Evolutionary conservation across 441 rosid genomes (phyloP).

Genomic region (Eutrema salsugineum): DNA sequence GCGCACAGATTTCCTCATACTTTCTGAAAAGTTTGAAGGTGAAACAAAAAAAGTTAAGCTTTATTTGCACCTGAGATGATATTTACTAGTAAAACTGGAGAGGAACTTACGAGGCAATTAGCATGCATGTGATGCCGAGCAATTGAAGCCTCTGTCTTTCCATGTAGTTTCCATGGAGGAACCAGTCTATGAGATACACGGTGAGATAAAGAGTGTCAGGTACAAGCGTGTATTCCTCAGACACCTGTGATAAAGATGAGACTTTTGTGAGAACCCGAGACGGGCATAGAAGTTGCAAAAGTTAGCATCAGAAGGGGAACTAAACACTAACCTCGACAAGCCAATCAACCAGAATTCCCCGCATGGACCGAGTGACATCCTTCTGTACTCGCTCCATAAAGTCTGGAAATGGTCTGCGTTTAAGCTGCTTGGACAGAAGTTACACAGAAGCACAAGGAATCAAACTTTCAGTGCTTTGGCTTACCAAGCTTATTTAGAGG

Average conservation of each 20-base stretch:
- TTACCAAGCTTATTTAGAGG: neutral
- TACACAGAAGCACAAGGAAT: constrained; percentile 4
- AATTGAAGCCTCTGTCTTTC: constrained; percentile 59
- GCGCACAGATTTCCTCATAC: constrained; percentile 74
- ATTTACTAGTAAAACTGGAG: neutral
- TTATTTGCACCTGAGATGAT: neutral
- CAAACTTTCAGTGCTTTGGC: neutral
- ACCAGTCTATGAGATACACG: constrained; percentile 63
- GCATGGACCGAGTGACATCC: constrained; percentile 60
- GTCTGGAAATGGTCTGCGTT: constrained; percentile 45
- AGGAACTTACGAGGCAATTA: constrained; percentile 64
- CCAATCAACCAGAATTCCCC: constrained; percentile 72
- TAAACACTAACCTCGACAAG: constrained; percentile 62
- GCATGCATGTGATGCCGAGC: constrained; percentile 76
- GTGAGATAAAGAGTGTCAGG: constrained; percentile 66
- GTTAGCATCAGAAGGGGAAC: constrained; percentile 5
- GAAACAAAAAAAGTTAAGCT: neutral
- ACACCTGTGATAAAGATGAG: constrained; percentile 46
- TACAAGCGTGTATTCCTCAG: constrained; percentile 64
- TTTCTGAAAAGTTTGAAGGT: constrained; percentile 38
- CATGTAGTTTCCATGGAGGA: constrained; percentile 54
- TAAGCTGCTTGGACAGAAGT: constrained; percentile 42
- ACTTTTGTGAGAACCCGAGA: neutral
- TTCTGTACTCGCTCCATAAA: constrained; percentile 56
- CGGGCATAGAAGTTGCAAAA: neutral